A percentile compares a stretch with the other conserved stretches of the same genome.
phyloP scores from a whole-genome alignment of 2,329 filamentous ascomycete genomes.

The Nemania diffusa region DNA sequence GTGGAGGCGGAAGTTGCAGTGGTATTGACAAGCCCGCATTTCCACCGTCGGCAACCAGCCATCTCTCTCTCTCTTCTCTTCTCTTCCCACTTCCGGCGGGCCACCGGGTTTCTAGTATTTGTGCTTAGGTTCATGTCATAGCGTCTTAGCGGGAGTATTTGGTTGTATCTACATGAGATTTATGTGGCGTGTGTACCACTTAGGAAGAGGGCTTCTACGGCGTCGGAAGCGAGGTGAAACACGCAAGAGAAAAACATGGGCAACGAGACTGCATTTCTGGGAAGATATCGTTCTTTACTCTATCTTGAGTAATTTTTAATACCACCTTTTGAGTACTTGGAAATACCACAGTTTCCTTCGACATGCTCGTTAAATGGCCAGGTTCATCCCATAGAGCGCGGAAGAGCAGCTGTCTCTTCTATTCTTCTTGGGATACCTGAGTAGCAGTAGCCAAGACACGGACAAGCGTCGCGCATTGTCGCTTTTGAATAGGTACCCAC shows the following conservation, averaged over 20 bases:
- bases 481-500: neutral
- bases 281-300: conserved; percentile 34
- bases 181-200: neutral
- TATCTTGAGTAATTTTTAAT: conserved; percentile 38
- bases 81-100: neutral
- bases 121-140: conserved; percentile 2
- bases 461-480: neutral
- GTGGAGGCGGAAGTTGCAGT: conserved; percentile 58
- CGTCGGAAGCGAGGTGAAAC: neutral
- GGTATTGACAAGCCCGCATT: conserved; percentile 42
- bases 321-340: conserved; percentile 41
- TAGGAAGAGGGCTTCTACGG: neutral
- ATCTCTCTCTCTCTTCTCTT: neutral
- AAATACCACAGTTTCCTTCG: neutral
- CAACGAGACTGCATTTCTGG: neutral
- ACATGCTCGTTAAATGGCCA: neutral
- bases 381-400: neutral
- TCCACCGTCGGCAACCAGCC: neutral
- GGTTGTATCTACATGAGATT: neutral
- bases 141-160: conserved; percentile 30
- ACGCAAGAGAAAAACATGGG: neutral
- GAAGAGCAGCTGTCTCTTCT: neutral
- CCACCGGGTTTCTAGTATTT: conserved; percentile 1
- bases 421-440: neutral
- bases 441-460: neutral